Evolutionary conservation across 2,329 filamentous ascomycete genomes (phyloP).

Genomic region (Purpureocillium lavendulum): DNA sequence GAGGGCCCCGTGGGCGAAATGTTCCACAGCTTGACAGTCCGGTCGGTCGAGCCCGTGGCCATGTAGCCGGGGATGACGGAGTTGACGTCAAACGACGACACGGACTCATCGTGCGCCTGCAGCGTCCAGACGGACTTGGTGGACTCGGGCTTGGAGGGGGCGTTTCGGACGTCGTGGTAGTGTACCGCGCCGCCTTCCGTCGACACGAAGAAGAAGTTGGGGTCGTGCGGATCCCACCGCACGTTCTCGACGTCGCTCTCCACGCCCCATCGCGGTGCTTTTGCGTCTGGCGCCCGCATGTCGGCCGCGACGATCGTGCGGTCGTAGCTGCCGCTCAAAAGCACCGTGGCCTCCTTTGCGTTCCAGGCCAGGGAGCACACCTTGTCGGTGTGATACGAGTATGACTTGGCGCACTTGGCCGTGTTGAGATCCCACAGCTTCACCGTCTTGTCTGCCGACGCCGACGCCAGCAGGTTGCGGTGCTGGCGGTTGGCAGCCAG

Average conservation of each 20-base stretch:
- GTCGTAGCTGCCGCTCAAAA: slow-evolving; percentile 92
- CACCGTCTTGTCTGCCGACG: slow-evolving; percentile 91
- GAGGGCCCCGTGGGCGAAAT: slow-evolving; percentile 71
- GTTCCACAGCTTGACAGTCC: slow-evolving; percentile 96
- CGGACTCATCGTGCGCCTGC: slow-evolving; percentile 87
- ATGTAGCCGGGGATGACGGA: slow-evolving; percentile 83
- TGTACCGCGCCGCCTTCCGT: slow-evolving; percentile 90
- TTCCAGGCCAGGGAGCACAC: slow-evolving; percentile 96
- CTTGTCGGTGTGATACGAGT: slow-evolving; percentile 93
- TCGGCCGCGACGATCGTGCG: slow-evolving; percentile 89
- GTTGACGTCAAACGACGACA: slow-evolving; percentile 92
- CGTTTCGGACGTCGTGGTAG: slow-evolving; percentile 78
- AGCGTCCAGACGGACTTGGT: slow-evolving; percentile 90
- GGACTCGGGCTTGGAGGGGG: slow-evolving; percentile 61
- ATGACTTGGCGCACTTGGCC: slow-evolving; percentile 87
- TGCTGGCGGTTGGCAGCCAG: slow-evolving; percentile 89
- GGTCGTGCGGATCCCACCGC: slow-evolving; percentile 85
- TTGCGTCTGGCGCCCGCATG: slow-evolving; percentile 85
- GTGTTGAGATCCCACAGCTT: slow-evolving; percentile 98
- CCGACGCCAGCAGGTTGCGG: slow-evolving; percentile 87
- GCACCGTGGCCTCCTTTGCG: slow-evolving; percentile 72
- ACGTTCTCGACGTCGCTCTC: slow-evolving; percentile 93
- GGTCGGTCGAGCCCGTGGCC: slow-evolving; percentile 88
- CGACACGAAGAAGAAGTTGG: slow-evolving; percentile 90
- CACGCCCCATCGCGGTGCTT: slow-evolving; percentile 79